Conservation (phyloP, 108 stramenopile genomes). For the Cyclotella atomus region DNA sequence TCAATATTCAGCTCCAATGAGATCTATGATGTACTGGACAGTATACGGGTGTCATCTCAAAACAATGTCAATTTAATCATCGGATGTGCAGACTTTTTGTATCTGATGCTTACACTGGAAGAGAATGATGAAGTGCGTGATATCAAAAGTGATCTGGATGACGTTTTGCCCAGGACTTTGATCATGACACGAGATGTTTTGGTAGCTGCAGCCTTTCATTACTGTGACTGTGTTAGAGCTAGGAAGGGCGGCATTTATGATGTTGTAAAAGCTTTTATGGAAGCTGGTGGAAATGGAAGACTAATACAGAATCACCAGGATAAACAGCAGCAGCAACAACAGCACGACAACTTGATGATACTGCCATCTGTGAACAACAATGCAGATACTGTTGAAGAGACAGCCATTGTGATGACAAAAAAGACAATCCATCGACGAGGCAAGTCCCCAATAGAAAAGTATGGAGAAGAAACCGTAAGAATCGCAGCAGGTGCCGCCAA, state of each 20-base stretch:
- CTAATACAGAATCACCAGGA: too few species aligned
- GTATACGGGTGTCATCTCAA: constrained; percentile 49
- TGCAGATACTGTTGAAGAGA: constrained; percentile 2
- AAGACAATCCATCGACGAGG: constrained; percentile 1
- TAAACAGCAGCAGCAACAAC: not conserved
- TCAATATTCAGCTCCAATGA: constrained; percentile 34
- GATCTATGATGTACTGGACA: constrained; percentile 49
- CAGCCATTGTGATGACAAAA: constrained; percentile 1
- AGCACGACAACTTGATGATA: constrained; percentile 7
- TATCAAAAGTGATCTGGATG: constrained; percentile 8
- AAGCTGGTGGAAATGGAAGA: constrained; percentile 8
- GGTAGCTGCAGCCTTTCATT: constrained; percentile 74
- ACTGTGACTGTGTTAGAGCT: constrained; percentile 68
- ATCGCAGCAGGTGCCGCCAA: constrained; percentile 63
- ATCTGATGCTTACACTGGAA: constrained; percentile 53
- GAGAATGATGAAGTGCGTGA: too few species aligned
- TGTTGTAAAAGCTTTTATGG: constrained; percentile 43
- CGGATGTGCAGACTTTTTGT: constrained; percentile 55
- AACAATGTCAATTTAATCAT: constrained; percentile 40
- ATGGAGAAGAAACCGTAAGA: constrained; percentile 35
- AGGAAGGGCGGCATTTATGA: constrained; percentile 62
- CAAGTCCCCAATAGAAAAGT: constrained; percentile 42
- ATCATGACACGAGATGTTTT: constrained; percentile 65
- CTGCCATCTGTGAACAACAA: constrained; percentile 15
- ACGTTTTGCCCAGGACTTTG: not conserved